Conservation (phyloP, 2,329 filamentous ascomycete genomes). For the Curvularia hawaiiensis region DNA sequence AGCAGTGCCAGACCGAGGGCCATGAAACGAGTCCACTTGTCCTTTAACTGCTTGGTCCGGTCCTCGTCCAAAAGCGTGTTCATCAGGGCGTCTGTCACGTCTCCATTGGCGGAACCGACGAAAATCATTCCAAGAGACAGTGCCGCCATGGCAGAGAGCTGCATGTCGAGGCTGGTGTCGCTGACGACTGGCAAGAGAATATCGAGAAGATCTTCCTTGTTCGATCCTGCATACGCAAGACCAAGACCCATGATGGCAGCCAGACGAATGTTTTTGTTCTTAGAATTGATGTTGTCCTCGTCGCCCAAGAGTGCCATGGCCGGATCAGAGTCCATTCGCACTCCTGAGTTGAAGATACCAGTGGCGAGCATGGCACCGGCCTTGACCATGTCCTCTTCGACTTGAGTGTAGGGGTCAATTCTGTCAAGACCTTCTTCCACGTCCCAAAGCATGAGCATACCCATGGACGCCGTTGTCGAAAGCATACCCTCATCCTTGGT, state of each 20-base stretch:
- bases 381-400: conserved; percentile 80
- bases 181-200: conserved; percentile 83
- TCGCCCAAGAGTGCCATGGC: conserved; percentile 86
- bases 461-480: conserved; percentile 91
- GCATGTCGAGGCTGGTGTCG: conserved; percentile 87
- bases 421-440: conserved; percentile 90
- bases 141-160: conserved; percentile 94
- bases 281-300: conserved; percentile 75
- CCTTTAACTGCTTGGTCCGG: conserved; percentile 84
- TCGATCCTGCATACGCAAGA: conserved; percentile 90
- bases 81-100: conserved; percentile 90
- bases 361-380: conserved; percentile 92
- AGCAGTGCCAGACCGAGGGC: conserved; percentile 90
- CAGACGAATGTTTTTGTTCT: conserved; percentile 77
- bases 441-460: conserved; percentile 91
- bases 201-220: conserved; percentile 87
- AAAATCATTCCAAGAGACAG: conserved; percentile 89
- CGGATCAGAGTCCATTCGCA: conserved; percentile 86
- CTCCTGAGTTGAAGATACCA: conserved; percentile 93
- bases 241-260: conserved; percentile 96
- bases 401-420: conserved; percentile 93
- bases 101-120: conserved; percentile 88
- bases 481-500: conserved; percentile 98
- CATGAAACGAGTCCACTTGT: conserved; percentile 98
- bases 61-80: conserved; percentile 94